Evolutionary conservation across 129 eudicot genomes (phyloP), one percentile per base, ranked within the genome.

Genomic region (Lactuca sativa): DNA sequence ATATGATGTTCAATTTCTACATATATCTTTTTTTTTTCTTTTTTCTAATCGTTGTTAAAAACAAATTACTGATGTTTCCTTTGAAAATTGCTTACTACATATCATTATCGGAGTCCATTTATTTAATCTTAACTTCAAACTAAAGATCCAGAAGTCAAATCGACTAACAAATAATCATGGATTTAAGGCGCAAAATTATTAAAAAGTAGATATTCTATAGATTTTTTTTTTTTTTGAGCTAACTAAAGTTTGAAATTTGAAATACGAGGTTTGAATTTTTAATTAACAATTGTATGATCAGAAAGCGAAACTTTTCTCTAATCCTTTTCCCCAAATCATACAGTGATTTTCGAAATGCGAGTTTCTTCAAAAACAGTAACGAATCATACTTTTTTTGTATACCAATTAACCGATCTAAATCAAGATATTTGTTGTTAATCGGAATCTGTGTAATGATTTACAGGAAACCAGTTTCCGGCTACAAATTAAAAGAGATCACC

Each of bases 391-490:
- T 30, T 6, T 52, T 12, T 61, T n/a, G n/a, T n/a, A n/a, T n/a
- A n/a, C n/a, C n/a, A n/a, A 0, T 31, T 1, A 58, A 11, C 7
- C 31, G n/a, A 11, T 31, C 16, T 30, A 0, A 53, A 53, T 53
- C 9, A 15, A n/a, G 57, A 47, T 48, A 56, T 34, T 17, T 72
- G 34, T 51, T 59, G 8, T 13, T 34, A 52, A 72, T 52, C 15
- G 17, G 62, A 33, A 5, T 34, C 18, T 36, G 7, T 72, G 54
- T 6, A 12, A 36, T 62, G 3, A 4, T 62, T 59, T 17, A 3
- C 83, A 90, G 84, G 84, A 80, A 80, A 62, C 84, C 84, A 56
- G 78, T 77, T 69, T 80, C 84, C 7, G 80, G 69, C 17, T 80
- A 80, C 57, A 80, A 80, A 65, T 57, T 80, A 66, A 80, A 80